Evolutionary conservation across 2,329 filamentous ascomycete genomes (phyloP).

Genomic region (Fusarium newnesense): DNA sequence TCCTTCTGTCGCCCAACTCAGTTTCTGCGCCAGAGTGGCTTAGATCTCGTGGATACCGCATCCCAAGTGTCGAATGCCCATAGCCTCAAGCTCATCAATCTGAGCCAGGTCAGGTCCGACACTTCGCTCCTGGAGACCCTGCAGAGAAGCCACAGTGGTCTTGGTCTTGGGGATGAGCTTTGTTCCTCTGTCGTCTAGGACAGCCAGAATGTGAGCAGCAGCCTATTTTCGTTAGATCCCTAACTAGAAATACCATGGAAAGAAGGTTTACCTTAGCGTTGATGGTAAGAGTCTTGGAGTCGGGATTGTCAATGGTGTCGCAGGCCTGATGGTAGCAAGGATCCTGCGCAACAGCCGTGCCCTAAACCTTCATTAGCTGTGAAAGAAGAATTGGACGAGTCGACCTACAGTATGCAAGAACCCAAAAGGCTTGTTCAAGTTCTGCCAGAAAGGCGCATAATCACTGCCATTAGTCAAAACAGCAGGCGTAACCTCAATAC

Average conservation of each 20-base stretch:
- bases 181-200: constrained; percentile 38
- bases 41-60: constrained; percentile 43
- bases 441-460: constrained; percentile 42
- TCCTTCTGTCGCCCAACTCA: too few species aligned
- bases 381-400: rapidly evolving
- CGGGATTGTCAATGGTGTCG: constrained; percentile 51
- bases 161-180: constrained; percentile 42
- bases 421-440: constrained; percentile 41
- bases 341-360: constrained; percentile 36
- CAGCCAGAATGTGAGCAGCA: constrained; percentile 59
- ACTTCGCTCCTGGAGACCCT: constrained; percentile 20
- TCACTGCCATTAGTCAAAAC: constrained; percentile 50
- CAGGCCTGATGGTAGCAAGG: constrained; percentile 49
- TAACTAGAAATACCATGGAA: too few species aligned
- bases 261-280: constrained; percentile 36
- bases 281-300: constrained; percentile 47
- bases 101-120: constrained; percentile 32
- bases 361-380: background rate
- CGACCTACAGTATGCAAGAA: constrained; percentile 33
- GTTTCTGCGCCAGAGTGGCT: too few species aligned
- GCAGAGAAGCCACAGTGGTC: constrained; percentile 22
- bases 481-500: constrained; percentile 43
- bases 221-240: constrained; percentile 24
- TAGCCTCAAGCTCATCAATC: constrained; percentile 48
- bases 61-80: constrained; percentile 50